phyloP scores from a whole-genome alignment of 495 filamentous ascomycete species.

The Pseudevernia furfuracea region DNA sequence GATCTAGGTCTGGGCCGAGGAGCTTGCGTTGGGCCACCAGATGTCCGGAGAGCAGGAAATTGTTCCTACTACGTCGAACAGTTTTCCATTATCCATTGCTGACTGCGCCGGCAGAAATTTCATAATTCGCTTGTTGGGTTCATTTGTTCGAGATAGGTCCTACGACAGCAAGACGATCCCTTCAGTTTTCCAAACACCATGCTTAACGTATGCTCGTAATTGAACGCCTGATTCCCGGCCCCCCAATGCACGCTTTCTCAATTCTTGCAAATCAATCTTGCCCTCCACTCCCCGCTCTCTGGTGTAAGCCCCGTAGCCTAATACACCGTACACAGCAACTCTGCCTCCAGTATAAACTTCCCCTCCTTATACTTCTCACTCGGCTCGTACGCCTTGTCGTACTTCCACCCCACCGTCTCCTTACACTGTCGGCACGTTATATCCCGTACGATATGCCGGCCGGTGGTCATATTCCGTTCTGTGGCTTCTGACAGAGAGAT shows the following conservation, averaged over 20 bases:
- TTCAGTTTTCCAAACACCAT: slow-evolving; percentile 11
- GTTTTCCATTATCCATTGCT: background rate
- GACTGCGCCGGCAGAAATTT: background rate
- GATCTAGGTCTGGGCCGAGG: slow-evolving; percentile 15
- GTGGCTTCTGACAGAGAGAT: slow-evolving; percentile 67
- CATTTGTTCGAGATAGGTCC: background rate
- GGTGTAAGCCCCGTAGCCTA: slow-evolving; percentile 24
- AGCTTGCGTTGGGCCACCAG: slow-evolving; percentile 7
- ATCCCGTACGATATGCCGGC: slow-evolving; percentile 86
- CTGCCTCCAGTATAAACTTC: slow-evolving; percentile 93
- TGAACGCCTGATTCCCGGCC: background rate
- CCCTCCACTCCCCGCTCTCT: background rate
- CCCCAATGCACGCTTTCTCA: slow-evolving; percentile 4
- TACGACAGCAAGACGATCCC: background rate
- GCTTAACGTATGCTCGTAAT: slow-evolving; percentile 3
- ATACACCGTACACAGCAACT: slow-evolving; percentile 73
- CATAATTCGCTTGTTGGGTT: background rate
- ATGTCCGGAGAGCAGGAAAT: background rate
- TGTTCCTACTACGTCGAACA: background rate
- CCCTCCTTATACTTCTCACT: slow-evolving; percentile 98
- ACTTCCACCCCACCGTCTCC: slow-evolving; percentile 94
- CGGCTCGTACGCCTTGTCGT: slow-evolving; percentile 89
- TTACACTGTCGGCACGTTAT: slow-evolving; percentile 84
- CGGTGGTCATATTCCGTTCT: slow-evolving; percentile 99
- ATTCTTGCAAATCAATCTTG: background rate